A percentile compares a stretch with the other conserved stretches of the same genome.
phyloP scores from a whole-genome alignment of 768 basidiomycete species.

The Termitomyces sp. region DNA sequence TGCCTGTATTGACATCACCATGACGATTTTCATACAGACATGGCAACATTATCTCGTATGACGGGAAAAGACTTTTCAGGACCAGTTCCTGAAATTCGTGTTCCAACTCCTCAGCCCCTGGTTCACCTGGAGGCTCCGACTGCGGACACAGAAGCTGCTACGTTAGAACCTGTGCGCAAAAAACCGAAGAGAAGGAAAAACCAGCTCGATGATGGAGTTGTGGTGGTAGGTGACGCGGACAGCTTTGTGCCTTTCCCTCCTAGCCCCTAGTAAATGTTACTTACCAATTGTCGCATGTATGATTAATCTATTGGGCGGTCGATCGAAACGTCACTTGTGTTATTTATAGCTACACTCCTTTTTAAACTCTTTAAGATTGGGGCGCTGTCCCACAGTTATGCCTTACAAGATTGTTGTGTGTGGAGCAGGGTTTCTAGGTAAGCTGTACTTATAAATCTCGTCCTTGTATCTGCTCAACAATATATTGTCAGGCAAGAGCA shows the following conservation, averaged over 20 bases:
- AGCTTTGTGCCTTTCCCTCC: conserved; percentile 19
- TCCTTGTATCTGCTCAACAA: neutral
- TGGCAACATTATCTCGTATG: conserved; percentile 67
- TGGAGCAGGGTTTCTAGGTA: conserved; percentile 60
- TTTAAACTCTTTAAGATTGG: neutral
- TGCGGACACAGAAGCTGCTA: conserved; percentile 11
- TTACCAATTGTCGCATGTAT: neutral
- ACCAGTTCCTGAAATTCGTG: conserved; percentile 63
- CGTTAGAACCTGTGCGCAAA: conserved; percentile 8
- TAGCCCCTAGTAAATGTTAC: conserved; percentile 10
- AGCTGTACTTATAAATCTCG: neutral
- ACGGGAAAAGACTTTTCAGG: conserved; percentile 85
- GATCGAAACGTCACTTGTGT: neutral
- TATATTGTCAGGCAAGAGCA: conserved; percentile 31
- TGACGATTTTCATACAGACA: conserved; percentile 39
- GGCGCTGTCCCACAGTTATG: neutral
- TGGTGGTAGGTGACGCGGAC: conserved; percentile 33
- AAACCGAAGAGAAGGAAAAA: conserved; percentile 21
- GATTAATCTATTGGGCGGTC: neutral
- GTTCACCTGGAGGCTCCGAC: conserved; percentile 13
- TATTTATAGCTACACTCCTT: neutral
- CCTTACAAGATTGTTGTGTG: conserved; percentile 41
- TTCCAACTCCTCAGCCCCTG: conserved; percentile 27
- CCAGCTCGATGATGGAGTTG: conserved; percentile 24
- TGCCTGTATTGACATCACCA: neutral